A percentile compares a stretch with the other conserved stretches of the same genome.
Conservation (phyloP, 805 yeast species). For the Metschnikowia reukaufii region DNA sequence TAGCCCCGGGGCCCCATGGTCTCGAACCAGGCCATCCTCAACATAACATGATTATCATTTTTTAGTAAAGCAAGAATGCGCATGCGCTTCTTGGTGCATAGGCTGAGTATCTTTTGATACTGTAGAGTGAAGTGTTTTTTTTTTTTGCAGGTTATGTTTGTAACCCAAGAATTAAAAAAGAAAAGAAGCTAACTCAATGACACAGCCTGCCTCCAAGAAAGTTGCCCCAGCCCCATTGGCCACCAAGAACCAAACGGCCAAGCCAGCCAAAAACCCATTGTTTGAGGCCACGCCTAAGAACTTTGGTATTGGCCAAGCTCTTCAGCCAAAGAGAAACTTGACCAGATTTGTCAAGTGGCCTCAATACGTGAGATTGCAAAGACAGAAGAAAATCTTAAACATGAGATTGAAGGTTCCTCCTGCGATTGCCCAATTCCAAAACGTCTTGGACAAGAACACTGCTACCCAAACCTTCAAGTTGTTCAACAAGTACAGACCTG, state of each 20-base stretch:
- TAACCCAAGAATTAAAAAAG: background rate
- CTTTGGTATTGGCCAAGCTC: conserved; percentile 94
- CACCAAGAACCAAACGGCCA: conserved; percentile 31
- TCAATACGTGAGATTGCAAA: conserved; percentile 95
- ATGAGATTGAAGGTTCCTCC: conserved; percentile 99
- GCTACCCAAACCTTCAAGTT: conserved; percentile 96
- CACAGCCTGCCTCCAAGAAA: conserved; percentile 55
- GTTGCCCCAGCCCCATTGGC: conserved; percentile 50
- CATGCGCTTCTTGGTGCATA: conserved; percentile 43
- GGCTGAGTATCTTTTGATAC: conserved; percentile 45
- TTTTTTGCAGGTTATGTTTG: conserved; percentile 25
- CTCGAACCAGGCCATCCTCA: conserved; percentile 9
- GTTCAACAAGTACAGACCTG: conserved; percentile 99
- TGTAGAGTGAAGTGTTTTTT: conserved; percentile 37
- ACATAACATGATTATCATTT: conserved; percentile 8
- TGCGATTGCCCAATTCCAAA: conserved; percentile 93
- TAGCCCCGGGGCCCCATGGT: conserved; percentile 3
- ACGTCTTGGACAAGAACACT: conserved; percentile 97
- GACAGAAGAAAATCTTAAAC: conserved; percentile 95
- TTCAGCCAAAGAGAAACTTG: conserved; percentile 96
- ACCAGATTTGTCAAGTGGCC: conserved; percentile 99
- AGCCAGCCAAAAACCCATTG: conserved; percentile 32
- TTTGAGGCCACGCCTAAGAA: conserved; percentile 85
- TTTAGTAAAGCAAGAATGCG: conserved; percentile 25
- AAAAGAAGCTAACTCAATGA: conserved; percentile 45